phyloP scores from a whole-genome alignment of 768 basidiomycete species.

The Hygrocybe coccinea region DNA sequence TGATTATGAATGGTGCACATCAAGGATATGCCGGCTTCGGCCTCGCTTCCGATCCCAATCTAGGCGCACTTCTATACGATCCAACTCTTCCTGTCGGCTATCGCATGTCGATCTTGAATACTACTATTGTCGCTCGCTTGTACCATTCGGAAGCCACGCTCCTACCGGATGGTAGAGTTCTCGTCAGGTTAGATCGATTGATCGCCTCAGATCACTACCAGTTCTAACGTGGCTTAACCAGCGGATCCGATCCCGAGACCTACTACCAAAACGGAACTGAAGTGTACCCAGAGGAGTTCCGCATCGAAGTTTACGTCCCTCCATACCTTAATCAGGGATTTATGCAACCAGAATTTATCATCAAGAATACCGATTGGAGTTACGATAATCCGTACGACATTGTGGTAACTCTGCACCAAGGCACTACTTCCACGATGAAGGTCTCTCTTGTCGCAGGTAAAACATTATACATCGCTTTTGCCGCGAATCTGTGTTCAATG shows the following conservation, averaged over 20 bases:
- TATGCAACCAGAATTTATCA: slow-evolving; percentile 56
- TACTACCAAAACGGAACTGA: slow-evolving; percentile 35
- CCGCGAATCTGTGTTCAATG: slow-evolving; percentile 8
- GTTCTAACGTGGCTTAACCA: slow-evolving; percentile 16
- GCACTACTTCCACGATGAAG: slow-evolving; percentile 41
- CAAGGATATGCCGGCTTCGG: slow-evolving; percentile 56
- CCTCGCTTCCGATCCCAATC: slow-evolving; percentile 45
- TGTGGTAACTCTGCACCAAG: slow-evolving; percentile 43
- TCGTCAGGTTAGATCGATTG: slow-evolving; percentile 52
- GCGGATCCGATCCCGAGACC: slow-evolving; percentile 58
- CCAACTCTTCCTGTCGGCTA: slow-evolving; percentile 42
- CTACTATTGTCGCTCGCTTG: slow-evolving; percentile 49
- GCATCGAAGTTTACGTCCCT: slow-evolving; percentile 77
- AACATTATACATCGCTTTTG: slow-evolving; percentile 19
- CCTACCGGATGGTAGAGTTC: slow-evolving; percentile 52
- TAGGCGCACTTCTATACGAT: slow-evolving; percentile 50
- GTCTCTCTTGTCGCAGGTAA: slow-evolving; percentile 63
- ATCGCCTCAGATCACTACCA: slow-evolving; percentile 34
- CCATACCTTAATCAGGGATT: slow-evolving; percentile 71
- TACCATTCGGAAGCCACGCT: slow-evolving; percentile 50
- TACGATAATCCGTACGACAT: slow-evolving; percentile 54
- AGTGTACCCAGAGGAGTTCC: slow-evolving; percentile 70
- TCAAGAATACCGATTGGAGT: slow-evolving; percentile 57
- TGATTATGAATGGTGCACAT: slow-evolving; percentile 56
- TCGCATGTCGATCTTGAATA: slow-evolving; percentile 48